Base-by-base conservation (phyloP, 768 basidiomycete species). In the Gloeophyllum trabeum region DNA sequence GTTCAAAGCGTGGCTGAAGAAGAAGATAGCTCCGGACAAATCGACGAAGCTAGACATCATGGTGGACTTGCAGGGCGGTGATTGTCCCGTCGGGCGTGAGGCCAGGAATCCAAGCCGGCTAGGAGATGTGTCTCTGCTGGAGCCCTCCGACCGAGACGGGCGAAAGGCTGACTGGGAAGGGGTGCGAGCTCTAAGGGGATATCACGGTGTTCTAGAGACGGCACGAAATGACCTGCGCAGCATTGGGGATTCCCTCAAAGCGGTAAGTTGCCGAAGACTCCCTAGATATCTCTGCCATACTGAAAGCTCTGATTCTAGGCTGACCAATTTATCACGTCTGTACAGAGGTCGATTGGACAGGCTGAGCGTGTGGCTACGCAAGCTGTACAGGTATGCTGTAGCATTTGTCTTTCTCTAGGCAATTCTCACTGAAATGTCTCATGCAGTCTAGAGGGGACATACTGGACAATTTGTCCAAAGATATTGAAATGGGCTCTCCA, bases 1-100 rank as follows among this genome's bases (percentile, higher is more conserved):
- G 47, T 54, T 83, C 35, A 79, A 74, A 48, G 66, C 71, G 4
- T 83, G 81, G 81, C 58, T 78, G 51, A 76, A 69, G 59, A 74
- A 71, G 47, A 79, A 79, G 46, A 63, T 81, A 22, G 49, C 60
- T 5, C 54, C 61, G 2, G 63, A 66, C 19, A 64, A 63, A n/a
- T 49, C 60, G 2, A 42, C 54, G 12, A 65, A 54, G 39, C 46
- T 32, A 16, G 28, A 32, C 10, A 32, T 32, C 16, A 16, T 32
- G 10, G 16, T 32, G 28, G 28, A 32, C 28, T 10, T 32, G 28
- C 10, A 32, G 10, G 28, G 16, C 10, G 28, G 16, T 10, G 16
- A 16, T 16, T 32, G 28, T 16, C 10, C 28, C 28, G 28, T 32
- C 16, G 28, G 28, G 10, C 10, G 28, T 10, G 28, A 32, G 16